Base-by-base conservation (phyloP, 2,329 filamentous ascomycete genomes). In the Curvularia spicifera region DNA sequence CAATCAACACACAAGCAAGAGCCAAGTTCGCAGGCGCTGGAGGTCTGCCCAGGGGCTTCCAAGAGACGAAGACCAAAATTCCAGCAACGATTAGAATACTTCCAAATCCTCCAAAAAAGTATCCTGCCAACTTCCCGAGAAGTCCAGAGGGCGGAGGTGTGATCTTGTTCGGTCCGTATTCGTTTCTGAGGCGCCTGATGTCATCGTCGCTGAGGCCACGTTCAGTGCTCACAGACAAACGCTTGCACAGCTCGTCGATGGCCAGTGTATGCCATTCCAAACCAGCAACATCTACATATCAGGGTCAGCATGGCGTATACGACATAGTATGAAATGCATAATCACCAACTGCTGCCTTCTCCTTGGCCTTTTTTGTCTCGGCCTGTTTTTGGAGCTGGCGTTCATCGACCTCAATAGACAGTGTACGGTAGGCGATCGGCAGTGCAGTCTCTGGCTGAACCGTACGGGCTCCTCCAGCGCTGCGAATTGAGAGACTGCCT, bases 41-140 rank as follows among this genome's bases (percentile, higher is more conserved):
- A n/a, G 90, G 90, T 9, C 89, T 71, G 4, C 90, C 90, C 0
- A 93, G 83, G 0, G 90, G 91, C 62, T 85, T 88, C 89, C 90
- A 93, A 2, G 89, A 86, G 57, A 93, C 78, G 68, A 93, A 91
- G 49, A 93, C 90, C 2, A 93, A 82, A 35, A 93, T 84, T 20
- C 84, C 81, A 18, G 89, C 90, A 2, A 87, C 70, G 6, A 93
- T 82, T 3, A 93, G 81, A 50, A 94, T 85, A 1, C 85, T 82
- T 2, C 90, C 90, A 65, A 93, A 94, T 1, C 90, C 90, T 63
- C 88, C 88, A 78, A 92, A 92, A 67, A 93, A 87, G 76, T 93
- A 93, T 18, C 85, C 85, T 33, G 88, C 76, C 5, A 87, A 82
- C 59, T 85, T 85, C 43, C 80, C 79, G 44, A 87, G 72, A 61